A percentile compares a stretch with the other conserved stretches of the same genome.
Evolutionary conservation across 176 grass and related monocot species (phyloP).

Genomic region (Phragmites australis): DNA sequence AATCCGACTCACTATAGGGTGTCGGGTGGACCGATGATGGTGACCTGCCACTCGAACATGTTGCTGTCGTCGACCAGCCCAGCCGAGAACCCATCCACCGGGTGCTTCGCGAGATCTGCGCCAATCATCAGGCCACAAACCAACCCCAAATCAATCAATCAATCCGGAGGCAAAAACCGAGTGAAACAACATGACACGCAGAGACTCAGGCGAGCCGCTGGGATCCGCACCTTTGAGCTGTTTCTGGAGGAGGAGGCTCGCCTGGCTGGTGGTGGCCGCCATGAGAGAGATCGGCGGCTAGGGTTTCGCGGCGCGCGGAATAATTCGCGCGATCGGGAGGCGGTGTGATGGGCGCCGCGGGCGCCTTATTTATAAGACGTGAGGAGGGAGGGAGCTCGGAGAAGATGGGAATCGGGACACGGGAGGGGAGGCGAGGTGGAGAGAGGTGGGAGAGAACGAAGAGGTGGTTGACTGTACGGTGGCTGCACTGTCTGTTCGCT

Average conservation of each 20-base stretch:
- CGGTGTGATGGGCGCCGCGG: slow-evolving; percentile 43
- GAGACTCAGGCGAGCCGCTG: background rate
- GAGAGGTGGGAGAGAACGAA: slow-evolving; percentile 30
- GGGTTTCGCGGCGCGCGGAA: slow-evolving; percentile 42
- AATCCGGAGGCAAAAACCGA: background rate
- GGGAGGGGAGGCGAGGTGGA: background rate
- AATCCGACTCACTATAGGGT: slow-evolving; percentile 87
- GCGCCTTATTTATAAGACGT: slow-evolving; percentile 58
- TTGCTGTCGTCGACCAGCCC: slow-evolving; percentile 87
- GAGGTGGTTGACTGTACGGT: slow-evolving; percentile 30
- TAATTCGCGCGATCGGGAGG: slow-evolving; percentile 28
- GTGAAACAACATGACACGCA: slow-evolving; percentile 20
- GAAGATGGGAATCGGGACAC: slow-evolving; percentile 33
- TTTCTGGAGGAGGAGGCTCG: slow-evolving; percentile 83
- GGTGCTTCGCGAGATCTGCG: slow-evolving; percentile 84
- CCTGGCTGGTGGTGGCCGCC: slow-evolving; percentile 65
- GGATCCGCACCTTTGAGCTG: slow-evolving; percentile 91
- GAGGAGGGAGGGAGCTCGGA: slow-evolving; percentile 21
- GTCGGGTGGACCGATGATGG: slow-evolving; percentile 92
- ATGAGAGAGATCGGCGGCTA: slow-evolving; percentile 58
- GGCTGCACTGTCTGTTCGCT: too few species aligned
- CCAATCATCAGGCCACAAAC: slow-evolving; percentile 10
- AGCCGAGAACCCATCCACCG: slow-evolving; percentile 83
- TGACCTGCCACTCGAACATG: slow-evolving; percentile 93
- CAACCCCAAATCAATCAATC: slow-evolving; percentile 28